Evolutionary conservation across 192 early-diverging fungal species (phyloP).

Genomic region (Coemansia sp.): DNA sequence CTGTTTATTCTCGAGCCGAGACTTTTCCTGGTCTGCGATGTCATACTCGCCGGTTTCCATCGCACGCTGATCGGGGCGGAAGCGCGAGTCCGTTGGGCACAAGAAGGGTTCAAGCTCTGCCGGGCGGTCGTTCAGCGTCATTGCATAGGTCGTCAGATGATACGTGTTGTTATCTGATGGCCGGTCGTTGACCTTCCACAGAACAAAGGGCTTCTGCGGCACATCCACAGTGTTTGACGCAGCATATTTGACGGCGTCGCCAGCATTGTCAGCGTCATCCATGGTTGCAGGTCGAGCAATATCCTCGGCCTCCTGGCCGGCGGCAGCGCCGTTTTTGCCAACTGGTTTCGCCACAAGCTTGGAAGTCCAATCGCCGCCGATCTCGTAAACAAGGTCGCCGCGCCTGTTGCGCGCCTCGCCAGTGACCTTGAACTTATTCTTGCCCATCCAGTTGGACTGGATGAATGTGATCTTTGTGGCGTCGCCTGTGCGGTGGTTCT

Average conservation of each 20-base stretch:
- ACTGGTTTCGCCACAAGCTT: conserved; percentile 59
- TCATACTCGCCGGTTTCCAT: conserved; percentile 86
- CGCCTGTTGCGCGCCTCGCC: conserved; percentile 58
- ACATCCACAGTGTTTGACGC: conserved; percentile 39
- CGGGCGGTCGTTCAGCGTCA: conserved; percentile 73
- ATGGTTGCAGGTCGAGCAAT: conserved; percentile 15
- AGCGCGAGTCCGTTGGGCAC: conserved; percentile 79
- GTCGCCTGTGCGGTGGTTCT: conserved; percentile 83
- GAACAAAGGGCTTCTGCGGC: conserved; percentile 54
- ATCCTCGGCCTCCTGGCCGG: conserved; percentile 21
- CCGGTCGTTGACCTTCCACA: conserved; percentile 64
- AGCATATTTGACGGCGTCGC: conserved; percentile 32
- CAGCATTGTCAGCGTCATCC: conserved; percentile 18
- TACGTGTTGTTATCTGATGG: conserved; percentile 60
- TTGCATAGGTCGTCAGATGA: conserved; percentile 75
- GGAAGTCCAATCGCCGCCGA: conserved; percentile 70
- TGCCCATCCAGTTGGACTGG: conserved; percentile 71
- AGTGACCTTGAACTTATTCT: conserved; percentile 64
- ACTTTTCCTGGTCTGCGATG: conserved; percentile 71
- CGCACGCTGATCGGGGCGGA: conserved; percentile 81
- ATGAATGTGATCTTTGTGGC: conserved; percentile 75
- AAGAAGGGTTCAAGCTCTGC: conserved; percentile 58
- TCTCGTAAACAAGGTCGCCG: conserved; percentile 59
- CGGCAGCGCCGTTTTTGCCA: not conserved
- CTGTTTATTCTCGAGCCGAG: conserved; percentile 74